phyloP scores from a whole-genome alignment of 2,329 filamentous ascomycete species.

The Hypocrella siamensis region DNA sequence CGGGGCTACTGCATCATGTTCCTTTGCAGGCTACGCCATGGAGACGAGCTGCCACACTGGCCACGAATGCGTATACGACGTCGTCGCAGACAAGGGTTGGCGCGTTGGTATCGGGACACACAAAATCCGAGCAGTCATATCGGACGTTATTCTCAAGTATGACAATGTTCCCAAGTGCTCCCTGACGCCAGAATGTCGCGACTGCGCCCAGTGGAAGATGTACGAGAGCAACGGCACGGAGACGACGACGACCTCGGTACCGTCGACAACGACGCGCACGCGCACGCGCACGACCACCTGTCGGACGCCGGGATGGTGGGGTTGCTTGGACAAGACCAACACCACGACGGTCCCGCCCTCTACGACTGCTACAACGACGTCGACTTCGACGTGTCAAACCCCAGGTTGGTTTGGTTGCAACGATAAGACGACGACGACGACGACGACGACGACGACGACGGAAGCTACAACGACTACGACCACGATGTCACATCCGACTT shows the following conservation, averaged over 20 bases:
- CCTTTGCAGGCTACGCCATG: conserved; percentile 83
- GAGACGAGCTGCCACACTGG: conserved; percentile 89
- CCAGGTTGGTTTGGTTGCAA: conserved; percentile 56
- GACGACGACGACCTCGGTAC: conserved; percentile 45
- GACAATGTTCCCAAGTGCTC: conserved; percentile 64
- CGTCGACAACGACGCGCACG: conserved; percentile 41
- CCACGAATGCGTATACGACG: conserved; percentile 78
- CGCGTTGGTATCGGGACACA: conserved; percentile 82
- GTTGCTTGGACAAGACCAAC: conserved; percentile 54
- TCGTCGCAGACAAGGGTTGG: conserved; percentile 83
- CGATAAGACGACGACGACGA: conserved; percentile 20
- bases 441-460: conserved; percentile 14
- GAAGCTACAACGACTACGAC: not conserved
- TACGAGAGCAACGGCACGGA: conserved; percentile 84
- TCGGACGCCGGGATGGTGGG: conserved; percentile 88
- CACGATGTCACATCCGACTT: conserved; percentile 12
- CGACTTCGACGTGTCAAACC: conserved; percentile 41
- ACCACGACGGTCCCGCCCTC: conserved; percentile 25
- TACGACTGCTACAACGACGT: conserved; percentile 24
- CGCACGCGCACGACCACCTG: conserved; percentile 77
- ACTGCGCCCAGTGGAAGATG: conserved; percentile 90
- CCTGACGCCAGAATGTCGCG: conserved; percentile 64
- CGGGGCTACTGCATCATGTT: conserved; percentile 74
- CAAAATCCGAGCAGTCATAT: conserved; percentile 76
- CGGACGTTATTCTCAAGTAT: conserved; percentile 73